Evolutionary conservation across 2,329 filamentous ascomycete genomes (phyloP), one percentile per base, ranked within the genome.

Genomic region (Diaporthe citrichinensis): DNA sequence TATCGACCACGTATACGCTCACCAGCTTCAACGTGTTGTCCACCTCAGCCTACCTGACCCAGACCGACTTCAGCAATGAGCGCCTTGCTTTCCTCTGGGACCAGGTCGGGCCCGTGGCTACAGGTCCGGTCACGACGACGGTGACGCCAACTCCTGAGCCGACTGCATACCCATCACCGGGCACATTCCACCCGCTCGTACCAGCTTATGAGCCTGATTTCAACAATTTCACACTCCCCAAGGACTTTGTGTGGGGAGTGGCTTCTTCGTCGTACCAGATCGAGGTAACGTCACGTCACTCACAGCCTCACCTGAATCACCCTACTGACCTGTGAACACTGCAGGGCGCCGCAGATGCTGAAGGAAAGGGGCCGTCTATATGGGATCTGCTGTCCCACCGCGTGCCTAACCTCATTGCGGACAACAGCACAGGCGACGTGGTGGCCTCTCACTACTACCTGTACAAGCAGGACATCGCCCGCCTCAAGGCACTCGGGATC

Each of bases 251-350:
- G 17, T 73, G 71, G 71, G 71, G 71, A 10, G 71, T 73, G 34
- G 59, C 71, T 20, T 73, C 71, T n/a, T 73, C 71, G 46, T 61
- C 71, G 14, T 73, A 65, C 58, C 71, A 73, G 41, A 73, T 73
- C 58, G 71, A 73, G 62, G 62, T 68, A 68, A 15, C 4, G 20
- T 7, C 34, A 39, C 10, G 23, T 59, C 23, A 59, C 2, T 34
- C 14, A 25, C n/a, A 44, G n/a, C 7, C 8, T 28, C 10, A 9
- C 12, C 28, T 4, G 20, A 20, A 49, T 12, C 41, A 15, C 20
- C 1, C 6, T 12, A 28, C 62, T 68, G 62, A 68, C 62, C 12
- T 25, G 23, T 17, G 28, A 34, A 36, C 31, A n/a, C 20, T 9
- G 12, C 46, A 68, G 58, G 71, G 71, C 17, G 71, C 71, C 36